Conservation (phyloP, 164 flowering plant species). For the Annona cherimola region DNA sequence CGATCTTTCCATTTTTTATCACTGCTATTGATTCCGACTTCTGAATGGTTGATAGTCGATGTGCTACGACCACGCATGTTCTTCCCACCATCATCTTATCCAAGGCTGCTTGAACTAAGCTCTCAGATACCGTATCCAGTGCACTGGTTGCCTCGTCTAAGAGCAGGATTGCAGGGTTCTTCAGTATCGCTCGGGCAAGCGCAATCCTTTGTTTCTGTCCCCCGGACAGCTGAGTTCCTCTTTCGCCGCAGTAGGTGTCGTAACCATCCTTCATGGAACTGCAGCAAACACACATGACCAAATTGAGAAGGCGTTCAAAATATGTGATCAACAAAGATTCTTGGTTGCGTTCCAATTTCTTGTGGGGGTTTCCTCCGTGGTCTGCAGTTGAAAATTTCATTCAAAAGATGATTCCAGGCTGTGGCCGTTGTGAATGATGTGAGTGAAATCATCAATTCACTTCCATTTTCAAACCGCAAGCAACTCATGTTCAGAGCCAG, state of each 20-base stretch:
- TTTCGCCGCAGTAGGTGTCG: conserved; percentile 46
- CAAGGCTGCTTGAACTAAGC: conserved; percentile 43
- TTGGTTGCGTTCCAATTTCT: not conserved
- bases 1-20: conserved; percentile 35
- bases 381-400: not conserved
- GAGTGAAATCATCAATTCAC: not conserved
- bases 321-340: not conserved
- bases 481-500: not conserved
- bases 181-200: conserved; percentile 45
- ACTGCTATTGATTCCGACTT: conserved; percentile 38
- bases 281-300: not conserved
- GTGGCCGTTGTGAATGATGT: not conserved
- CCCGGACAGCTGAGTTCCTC: conserved; percentile 53
- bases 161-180: conserved; percentile 41
- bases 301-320: not conserved
- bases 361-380: not conserved
- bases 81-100: conserved; percentile 43
- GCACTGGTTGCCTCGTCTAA: conserved; percentile 56
- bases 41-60: conserved; percentile 39
- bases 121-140: conserved; percentile 43
- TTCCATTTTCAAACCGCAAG: not conserved
- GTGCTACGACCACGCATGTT: conserved; percentile 38
- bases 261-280: conserved; percentile 34
- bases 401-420: not conserved
- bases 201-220: conserved; percentile 61